Evolutionary conservation across 768 basidiomycete species (phyloP).

Genomic region (Trametes elegans): DNA sequence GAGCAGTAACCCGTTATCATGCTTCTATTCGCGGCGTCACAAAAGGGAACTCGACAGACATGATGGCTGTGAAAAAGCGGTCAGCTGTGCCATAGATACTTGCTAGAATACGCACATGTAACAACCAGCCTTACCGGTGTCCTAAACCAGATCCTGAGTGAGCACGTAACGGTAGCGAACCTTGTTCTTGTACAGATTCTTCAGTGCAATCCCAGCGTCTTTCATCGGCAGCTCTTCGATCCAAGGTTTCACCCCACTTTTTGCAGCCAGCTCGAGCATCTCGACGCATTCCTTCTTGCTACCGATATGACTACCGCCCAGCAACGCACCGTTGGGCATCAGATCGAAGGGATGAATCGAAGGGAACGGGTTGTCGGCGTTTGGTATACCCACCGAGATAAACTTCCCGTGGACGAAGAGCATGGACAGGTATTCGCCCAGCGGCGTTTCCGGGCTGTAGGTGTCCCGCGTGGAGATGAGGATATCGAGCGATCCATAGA

Average conservation of each 20-base stretch:
- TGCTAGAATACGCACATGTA: too few species aligned
- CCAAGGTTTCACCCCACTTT: conserved; percentile 50
- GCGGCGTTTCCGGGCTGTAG: conserved; percentile 17
- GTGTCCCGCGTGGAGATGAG: conserved; percentile 39
- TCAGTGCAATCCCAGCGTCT: conserved; percentile 46
- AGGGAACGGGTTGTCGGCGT: conserved; percentile 40
- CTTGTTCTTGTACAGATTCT: conserved; percentile 44
- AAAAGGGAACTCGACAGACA: too few species aligned
- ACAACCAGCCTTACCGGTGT: too few species aligned
- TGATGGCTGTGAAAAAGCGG: too few species aligned
- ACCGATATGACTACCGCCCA: conserved; percentile 44
- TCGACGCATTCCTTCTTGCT: conserved; percentile 54
- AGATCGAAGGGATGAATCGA: conserved; percentile 31
- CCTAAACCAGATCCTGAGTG: conserved; percentile 26
- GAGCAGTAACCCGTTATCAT: too few species aligned
- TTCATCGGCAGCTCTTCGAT: conserved; percentile 44
- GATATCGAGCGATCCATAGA: conserved; percentile 43
- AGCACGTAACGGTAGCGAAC: conserved; percentile 58
- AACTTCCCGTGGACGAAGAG: conserved; percentile 53
- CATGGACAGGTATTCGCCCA: conserved; percentile 38
- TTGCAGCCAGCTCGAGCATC: conserved; percentile 58
- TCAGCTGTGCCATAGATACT: too few species aligned
- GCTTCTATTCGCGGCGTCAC: too few species aligned
- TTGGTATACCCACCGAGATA: conserved; percentile 57
- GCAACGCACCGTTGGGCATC: conserved; percentile 23